phyloP scores from a whole-genome alignment of 2,329 filamentous ascomycete genomes.

The Ramularia collo-cygni region DNA sequence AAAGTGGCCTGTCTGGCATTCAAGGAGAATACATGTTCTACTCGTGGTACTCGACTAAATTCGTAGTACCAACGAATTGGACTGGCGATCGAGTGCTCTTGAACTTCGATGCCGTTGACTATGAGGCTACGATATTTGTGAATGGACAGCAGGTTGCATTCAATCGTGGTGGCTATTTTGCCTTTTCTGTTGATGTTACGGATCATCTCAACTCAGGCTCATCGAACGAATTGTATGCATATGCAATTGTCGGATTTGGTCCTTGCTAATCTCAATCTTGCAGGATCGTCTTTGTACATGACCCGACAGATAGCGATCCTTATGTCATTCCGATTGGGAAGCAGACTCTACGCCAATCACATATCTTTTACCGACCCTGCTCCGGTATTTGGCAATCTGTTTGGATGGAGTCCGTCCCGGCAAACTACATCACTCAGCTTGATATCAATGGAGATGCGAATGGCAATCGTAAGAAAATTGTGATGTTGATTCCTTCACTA shows the following conservation, averaged over 20 bases:
- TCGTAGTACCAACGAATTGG: slow-evolving; percentile 46
- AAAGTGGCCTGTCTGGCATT: slow-evolving; percentile 47
- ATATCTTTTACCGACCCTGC: slow-evolving; percentile 66
- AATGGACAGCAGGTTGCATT: slow-evolving; percentile 47
- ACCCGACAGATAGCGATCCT: slow-evolving; percentile 55
- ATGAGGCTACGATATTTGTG: slow-evolving; percentile 53
- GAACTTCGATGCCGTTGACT: slow-evolving; percentile 58
- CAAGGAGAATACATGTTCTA: slow-evolving; percentile 23
- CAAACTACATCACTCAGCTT: slow-evolving; percentile 51
- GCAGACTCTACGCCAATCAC: slow-evolving; percentile 49
- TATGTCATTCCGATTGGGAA: slow-evolving; percentile 56
- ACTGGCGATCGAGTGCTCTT: slow-evolving; percentile 41
- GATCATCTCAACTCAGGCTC: slow-evolving; percentile 57
- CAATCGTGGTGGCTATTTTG: slow-evolving; percentile 55
- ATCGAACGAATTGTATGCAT: slow-evolving; percentile 51
- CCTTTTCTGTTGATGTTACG: slow-evolving; percentile 50
- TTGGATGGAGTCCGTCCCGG: slow-evolving; percentile 59
- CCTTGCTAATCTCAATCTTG: slow-evolving; percentile 36
- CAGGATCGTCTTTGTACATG: slow-evolving; percentile 58
- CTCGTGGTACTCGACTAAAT: slow-evolving; percentile 40
- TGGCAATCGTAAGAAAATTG: slow-evolving; percentile 45
- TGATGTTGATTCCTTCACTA: too few relatives aligned
- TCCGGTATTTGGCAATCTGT: slow-evolving; percentile 73
- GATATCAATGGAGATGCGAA: slow-evolving; percentile 53
- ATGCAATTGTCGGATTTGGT: slow-evolving; percentile 55